Percentiles rank a stretch among this genome's conserved stretches.
Evolutionary conservation across 176 grass and related monocot species (phyloP).

Genomic region (Hsuehochloa calcarea): DNA sequence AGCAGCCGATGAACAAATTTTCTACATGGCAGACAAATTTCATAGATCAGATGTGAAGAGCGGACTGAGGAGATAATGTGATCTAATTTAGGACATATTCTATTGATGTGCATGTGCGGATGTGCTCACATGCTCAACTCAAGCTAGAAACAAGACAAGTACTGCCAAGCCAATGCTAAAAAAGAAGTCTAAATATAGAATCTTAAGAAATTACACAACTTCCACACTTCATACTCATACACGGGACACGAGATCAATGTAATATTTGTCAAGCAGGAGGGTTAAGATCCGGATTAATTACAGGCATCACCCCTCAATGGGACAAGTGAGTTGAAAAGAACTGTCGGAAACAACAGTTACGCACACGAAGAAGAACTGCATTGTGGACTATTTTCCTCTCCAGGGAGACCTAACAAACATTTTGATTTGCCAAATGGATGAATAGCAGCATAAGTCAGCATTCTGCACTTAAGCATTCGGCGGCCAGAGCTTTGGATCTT

Average conservation of each 20-base stretch:
- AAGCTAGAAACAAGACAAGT: neutral
- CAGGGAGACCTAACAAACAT: conserved; percentile 14
- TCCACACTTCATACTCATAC: conserved; percentile 2
- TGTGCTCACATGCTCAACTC: neutral
- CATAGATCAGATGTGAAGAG: neutral
- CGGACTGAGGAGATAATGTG: neutral
- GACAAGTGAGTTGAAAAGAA: conserved; percentile 2
- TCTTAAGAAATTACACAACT: neutral
- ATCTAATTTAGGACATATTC: neutral
- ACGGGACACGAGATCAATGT: neutral
- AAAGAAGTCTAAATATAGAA: neutral
- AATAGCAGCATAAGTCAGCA: neutral
- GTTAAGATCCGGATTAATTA: conserved; percentile 57
- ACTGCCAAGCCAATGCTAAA: neutral
- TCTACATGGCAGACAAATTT: neutral
- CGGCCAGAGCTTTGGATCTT: conserved; percentile 87
- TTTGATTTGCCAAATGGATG: conserved; percentile 30
- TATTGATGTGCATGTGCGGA: conserved; percentile 19
- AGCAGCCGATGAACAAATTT: neutral
- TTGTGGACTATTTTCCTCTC: neutral
- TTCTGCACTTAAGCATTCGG: conserved; percentile 59
- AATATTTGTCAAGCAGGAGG: conserved; percentile 28
- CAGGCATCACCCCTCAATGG: conserved; percentile 41
- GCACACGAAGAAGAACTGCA: neutral
- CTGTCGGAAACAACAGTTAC: conserved; percentile 3